Evolutionary conservation across 2,329 filamentous ascomycete species (phyloP).

Genomic region (Colletotrichum sp.): DNA sequence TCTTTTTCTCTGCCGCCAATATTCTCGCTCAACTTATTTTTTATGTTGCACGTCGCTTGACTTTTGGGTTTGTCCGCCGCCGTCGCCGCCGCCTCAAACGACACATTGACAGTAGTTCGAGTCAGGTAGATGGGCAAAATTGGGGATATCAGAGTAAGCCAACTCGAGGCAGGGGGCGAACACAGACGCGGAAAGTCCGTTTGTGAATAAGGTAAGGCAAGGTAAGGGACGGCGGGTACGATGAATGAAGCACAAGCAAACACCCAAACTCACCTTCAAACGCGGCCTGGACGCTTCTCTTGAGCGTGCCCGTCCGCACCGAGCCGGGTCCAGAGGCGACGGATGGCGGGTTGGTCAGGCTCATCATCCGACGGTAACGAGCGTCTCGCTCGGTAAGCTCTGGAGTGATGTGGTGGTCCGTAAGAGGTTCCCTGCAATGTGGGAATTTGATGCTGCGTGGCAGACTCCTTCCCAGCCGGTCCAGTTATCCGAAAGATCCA

Average conservation of each 20-base stretch:
- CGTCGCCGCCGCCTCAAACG: neutral
- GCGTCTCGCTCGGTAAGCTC: neutral
- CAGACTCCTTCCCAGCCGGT: neutral
- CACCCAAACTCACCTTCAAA: slow-evolving; percentile 59
- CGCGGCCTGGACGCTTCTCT: slow-evolving; percentile 63
- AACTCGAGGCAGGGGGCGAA: neutral
- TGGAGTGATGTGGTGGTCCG: neutral
- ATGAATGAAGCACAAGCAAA: slow-evolving; percentile 7
- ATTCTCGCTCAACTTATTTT: neutral
- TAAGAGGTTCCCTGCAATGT: neutral
- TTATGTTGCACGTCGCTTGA: slow-evolving; percentile 1
- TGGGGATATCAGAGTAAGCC: neutral
- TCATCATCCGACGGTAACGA: slow-evolving; percentile 41
- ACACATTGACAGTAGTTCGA: slow-evolving; percentile 8
- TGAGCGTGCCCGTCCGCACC: slow-evolving; percentile 48
- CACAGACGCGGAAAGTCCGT: neutral
- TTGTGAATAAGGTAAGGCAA: neutral
- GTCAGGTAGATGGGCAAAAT: slow-evolving; percentile 11
- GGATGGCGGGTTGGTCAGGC: slow-evolving; percentile 59
- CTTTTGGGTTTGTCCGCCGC: neutral
- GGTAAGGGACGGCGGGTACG: neutral
- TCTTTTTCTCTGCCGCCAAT: neutral
- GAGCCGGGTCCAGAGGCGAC: slow-evolving; percentile 54
- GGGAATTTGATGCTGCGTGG: neutral
- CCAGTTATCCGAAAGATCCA: neutral